Percentiles rank a stretch among this genome's conserved stretches.
These are phyloP conservation scores for Earliella scabrosa DNA, from an alignment of 1,284 basidiomycete genomes.

Conservation along the genomic window DNA sequence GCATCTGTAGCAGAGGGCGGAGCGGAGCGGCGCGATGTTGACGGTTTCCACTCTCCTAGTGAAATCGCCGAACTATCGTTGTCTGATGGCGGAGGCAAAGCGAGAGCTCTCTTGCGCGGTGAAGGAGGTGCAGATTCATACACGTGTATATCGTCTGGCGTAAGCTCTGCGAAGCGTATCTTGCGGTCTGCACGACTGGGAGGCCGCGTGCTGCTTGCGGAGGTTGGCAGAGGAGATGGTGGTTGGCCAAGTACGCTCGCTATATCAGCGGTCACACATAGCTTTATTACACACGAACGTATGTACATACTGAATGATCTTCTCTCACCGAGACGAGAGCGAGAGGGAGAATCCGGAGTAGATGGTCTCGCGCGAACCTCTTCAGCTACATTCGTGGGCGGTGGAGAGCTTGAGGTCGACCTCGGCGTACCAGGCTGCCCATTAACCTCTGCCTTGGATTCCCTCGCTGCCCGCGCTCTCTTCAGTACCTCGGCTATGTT, in stretches of 20 bases:
- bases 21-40: background rate
- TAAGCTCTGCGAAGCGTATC: constrained; percentile 59
- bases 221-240: constrained; percentile 33
- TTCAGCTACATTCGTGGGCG: constrained; percentile 2
- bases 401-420: constrained; percentile 10
- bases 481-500: constrained; percentile 63
- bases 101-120: constrained; percentile 54
- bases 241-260: constrained; percentile 25
- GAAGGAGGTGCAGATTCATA: constrained; percentile 82
- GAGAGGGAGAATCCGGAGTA: constrained; percentile 14
- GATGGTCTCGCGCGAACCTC: constrained; percentile 14
- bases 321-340: constrained; percentile 23
- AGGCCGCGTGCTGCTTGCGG: constrained; percentile 42
- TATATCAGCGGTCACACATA: constrained; percentile 17
- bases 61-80: constrained; percentile 51
- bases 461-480: constrained; percentile 46
- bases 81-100: constrained; percentile 52
- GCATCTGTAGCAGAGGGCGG: background rate
- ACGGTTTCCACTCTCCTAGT: constrained; percentile 48
- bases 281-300: constrained; percentile 10
- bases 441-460: constrained; percentile 13
- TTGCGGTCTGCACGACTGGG: constrained; percentile 46
- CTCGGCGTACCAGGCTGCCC: constrained; percentile 16
- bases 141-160: constrained; percentile 63
- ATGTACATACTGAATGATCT: constrained; percentile 27